Evolutionary conservation across 2,329 filamentous ascomycete genomes (phyloP).

Genomic region (Phaeophleospora eucalypticola): DNA sequence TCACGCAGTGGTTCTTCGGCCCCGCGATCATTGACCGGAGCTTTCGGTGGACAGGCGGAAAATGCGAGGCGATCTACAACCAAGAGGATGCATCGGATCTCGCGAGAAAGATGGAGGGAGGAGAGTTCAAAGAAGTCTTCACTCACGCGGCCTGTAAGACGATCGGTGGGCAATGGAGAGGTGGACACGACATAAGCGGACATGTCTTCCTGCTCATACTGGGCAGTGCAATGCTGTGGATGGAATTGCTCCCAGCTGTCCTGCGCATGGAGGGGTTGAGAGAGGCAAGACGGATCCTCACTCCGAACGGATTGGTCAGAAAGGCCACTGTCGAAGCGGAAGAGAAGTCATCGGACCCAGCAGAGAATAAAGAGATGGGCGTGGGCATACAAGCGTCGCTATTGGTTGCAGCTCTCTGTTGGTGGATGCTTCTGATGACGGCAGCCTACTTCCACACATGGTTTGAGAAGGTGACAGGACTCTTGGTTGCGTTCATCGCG

Average conservation of each 20-base stretch:
- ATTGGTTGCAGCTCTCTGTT: slow-evolving; percentile 64
- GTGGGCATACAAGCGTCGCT: slow-evolving; percentile 53
- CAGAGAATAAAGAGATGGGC: slow-evolving; percentile 30
- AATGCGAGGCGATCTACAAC: slow-evolving; percentile 60
- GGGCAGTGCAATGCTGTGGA: slow-evolving; percentile 72
- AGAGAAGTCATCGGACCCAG: slow-evolving; percentile 36
- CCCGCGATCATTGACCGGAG: slow-evolving; percentile 83
- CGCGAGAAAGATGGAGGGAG: slow-evolving; percentile 39
- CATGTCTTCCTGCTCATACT: slow-evolving; percentile 91
- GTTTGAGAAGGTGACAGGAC: slow-evolving; percentile 75
- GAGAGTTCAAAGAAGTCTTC: slow-evolving; percentile 50
- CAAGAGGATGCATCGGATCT: slow-evolving; percentile 38
- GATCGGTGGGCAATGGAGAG: slow-evolving; percentile 77
- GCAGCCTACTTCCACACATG: slow-evolving; percentile 98
- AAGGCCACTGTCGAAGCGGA: slow-evolving; percentile 42
- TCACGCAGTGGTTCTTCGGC: slow-evolving; percentile 97
- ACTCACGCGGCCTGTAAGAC: slow-evolving; percentile 78
- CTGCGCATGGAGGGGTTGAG: slow-evolving; percentile 43
- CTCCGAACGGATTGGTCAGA: slow-evolving; percentile 60
- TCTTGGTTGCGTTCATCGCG: slow-evolving; percentile 45
- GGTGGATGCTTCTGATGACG: slow-evolving; percentile 99
- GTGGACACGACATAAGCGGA: slow-evolving; percentile 94
- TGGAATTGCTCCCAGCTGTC: slow-evolving; percentile 68
- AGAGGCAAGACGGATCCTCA: slow-evolving; percentile 64
- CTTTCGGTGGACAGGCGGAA: slow-evolving; percentile 83